Evolutionary conservation across 78 protist species (phyloP).

Genomic region (Monocercomonoides exilis): DNA sequence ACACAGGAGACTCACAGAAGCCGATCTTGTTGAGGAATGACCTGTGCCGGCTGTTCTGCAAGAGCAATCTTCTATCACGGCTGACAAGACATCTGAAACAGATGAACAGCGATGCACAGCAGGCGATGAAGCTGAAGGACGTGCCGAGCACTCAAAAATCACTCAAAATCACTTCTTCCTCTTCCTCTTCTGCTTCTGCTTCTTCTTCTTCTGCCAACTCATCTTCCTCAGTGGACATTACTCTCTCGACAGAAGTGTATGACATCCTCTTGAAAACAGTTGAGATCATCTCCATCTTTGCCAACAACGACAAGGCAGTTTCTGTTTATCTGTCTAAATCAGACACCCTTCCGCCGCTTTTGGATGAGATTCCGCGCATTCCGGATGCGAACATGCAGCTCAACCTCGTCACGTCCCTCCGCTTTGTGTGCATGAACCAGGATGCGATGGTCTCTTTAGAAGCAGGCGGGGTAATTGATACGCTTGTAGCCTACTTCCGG

Average conservation of each 20-base stretch:
- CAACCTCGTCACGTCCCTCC: constrained; percentile 12
- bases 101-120: not conserved
- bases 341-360: not conserved
- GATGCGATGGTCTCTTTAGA: not conserved
- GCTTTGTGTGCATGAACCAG: not conserved
- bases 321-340: not conserved
- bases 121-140: not conserved
- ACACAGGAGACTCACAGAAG: no score
- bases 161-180: not conserved
- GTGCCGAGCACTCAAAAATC: not conserved
- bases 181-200: not conserved
- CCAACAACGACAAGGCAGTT: constrained; percentile 15
- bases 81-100: not conserved
- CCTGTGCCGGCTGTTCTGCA: constrained; percentile 7
- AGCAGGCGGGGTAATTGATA: not conserved
- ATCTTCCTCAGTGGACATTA: not conserved
- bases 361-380: not conserved
- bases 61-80: not conserved
- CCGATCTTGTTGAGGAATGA: not conserved
- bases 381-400: not conserved
- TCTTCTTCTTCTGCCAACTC: not conserved
- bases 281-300: not conserved
- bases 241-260: not conserved
- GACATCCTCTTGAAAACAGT: not conserved
- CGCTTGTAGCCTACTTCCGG: not conserved